Evolutionary conservation across 345 rosid genomes (phyloP).

Genomic region (Citrus unshiu): DNA sequence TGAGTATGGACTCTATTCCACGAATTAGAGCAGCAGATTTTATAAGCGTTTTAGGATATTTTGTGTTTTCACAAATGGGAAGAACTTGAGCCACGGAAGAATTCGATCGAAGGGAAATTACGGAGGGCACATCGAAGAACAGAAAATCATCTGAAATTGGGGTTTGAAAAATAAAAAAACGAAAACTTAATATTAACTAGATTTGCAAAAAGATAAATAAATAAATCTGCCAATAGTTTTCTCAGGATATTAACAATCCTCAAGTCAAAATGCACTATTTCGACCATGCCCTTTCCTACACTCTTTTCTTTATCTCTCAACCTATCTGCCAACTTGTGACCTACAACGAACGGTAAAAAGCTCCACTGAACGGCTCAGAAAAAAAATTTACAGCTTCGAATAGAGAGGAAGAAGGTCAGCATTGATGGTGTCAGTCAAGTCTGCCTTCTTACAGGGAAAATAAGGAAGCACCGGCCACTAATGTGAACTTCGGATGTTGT

Average conservation of each 20-base stretch:
- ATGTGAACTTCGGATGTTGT: slow-evolving; percentile 31
- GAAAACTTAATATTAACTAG: not conserved
- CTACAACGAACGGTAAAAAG: slow-evolving; percentile 12
- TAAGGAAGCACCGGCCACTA: not conserved
- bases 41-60: not conserved
- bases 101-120: too few relatives aligned
- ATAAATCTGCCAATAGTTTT: not conserved
- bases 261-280: not conserved
- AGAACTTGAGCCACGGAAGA: not conserved
- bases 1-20: not conserved
- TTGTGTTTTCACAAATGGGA: not conserved
- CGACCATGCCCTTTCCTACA: not conserved
- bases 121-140: too few relatives aligned
- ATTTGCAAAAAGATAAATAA: not conserved
- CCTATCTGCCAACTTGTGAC: slow-evolving; percentile 2
- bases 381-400: slow-evolving; percentile 35
- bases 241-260: not conserved
- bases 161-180: too few relatives aligned
- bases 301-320: not conserved
- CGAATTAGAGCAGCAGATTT: not conserved
- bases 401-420: slow-evolving; percentile 24
- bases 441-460: not conserved
- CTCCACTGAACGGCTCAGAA: slow-evolving; percentile 18
- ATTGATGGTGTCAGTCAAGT: slow-evolving; percentile 1
- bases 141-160: too few relatives aligned